These are phyloP conservation scores for Geotrichum klebahnii DNA, from an alignment of 1,139 yeast species.

Conservation along the genomic window DNA sequence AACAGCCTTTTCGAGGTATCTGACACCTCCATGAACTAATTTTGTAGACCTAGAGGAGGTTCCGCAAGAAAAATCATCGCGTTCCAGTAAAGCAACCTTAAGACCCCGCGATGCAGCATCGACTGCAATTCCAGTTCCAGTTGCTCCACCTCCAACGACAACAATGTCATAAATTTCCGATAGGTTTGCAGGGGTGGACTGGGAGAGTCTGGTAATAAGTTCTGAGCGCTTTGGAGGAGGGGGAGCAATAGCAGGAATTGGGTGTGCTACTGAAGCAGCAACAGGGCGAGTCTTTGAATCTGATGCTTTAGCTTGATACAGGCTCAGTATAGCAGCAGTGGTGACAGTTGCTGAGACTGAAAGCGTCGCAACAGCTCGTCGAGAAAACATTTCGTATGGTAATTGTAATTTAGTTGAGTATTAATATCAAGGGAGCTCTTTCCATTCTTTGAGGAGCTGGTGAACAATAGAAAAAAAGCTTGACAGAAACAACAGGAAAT, in stretches of 20 bases:
- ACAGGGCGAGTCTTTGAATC: neutral
- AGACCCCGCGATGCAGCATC: constrained; percentile 91
- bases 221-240: constrained; percentile 18
- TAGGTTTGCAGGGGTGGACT: constrained; percentile 14
- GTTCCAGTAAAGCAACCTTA: constrained; percentile 81
- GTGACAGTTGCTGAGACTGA: neutral
- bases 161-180: constrained; percentile 58
- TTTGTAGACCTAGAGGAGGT: constrained; percentile 92
- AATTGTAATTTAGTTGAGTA: neutral
- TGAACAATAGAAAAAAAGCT: neutral
- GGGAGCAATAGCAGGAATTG: constrained; percentile 14
- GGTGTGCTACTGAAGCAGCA: neutral
- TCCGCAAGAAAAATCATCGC: constrained; percentile 84
- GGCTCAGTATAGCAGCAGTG: neutral
- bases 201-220: constrained; percentile 9
- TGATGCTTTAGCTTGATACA: constrained; percentile 9
- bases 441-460: too few species aligned
- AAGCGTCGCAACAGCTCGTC: neutral
- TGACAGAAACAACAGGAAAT: too few species aligned
- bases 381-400: constrained; percentile 1
- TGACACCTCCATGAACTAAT: constrained; percentile 96
- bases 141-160: constrained; percentile 93
- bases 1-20: constrained; percentile 91
- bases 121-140: constrained; percentile 88
- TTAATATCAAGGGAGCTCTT: too few species aligned